These are phyloP conservation scores for Biscogniauxia mediterranea DNA, from an alignment of 2,329 filamentous ascomycete genomes.

Conservation along the genomic window DNA sequence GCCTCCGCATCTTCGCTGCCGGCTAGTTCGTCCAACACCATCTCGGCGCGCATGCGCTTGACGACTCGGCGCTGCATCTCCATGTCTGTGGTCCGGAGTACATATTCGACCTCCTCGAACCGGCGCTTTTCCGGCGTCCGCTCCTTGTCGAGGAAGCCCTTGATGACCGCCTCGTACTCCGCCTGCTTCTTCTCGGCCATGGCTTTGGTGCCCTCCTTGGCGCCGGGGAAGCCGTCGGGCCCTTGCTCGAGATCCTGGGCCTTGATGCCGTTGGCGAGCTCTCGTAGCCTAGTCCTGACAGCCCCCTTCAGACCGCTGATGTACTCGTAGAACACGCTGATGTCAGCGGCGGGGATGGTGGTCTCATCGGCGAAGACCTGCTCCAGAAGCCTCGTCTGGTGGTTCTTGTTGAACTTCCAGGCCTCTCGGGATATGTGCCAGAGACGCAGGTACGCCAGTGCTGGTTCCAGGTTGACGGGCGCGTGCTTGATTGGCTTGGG, in stretches of 20 bases:
- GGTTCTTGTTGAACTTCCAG: slow-evolving; percentile 98
- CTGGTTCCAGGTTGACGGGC: slow-evolving; percentile 55
- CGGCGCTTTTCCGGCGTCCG: slow-evolving; percentile 43
- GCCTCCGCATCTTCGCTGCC: slow-evolving; percentile 43
- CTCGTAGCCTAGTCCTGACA: slow-evolving; percentile 65
- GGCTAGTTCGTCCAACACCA: slow-evolving; percentile 54
- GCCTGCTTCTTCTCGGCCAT: slow-evolving; percentile 48
- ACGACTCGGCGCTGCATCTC: slow-evolving; percentile 55
- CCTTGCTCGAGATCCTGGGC: slow-evolving; percentile 54
- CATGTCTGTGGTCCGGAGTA: slow-evolving; percentile 48
- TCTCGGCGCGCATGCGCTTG: slow-evolving; percentile 63
- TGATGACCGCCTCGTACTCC: slow-evolving; percentile 57
- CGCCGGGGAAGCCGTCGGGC: slow-evolving; percentile 46
- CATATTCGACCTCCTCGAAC: slow-evolving; percentile 53
- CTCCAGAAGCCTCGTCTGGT: slow-evolving; percentile 82
- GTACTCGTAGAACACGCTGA: slow-evolving; percentile 71
- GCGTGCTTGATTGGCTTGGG: slow-evolving; percentile 30
- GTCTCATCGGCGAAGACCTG: slow-evolving; percentile 71
- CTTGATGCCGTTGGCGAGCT: slow-evolving; percentile 63
- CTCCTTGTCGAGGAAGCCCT: slow-evolving; percentile 40
- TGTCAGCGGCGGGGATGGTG: slow-evolving; percentile 67
- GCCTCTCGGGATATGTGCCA: slow-evolving; percentile 67
- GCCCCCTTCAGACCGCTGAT: slow-evolving; percentile 75
- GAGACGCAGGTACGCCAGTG: slow-evolving; percentile 73
- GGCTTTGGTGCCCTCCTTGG: slow-evolving; percentile 34